Conservation (phyloP, 768 basidiomycete genomes). For the Russula olivacea region DNA sequence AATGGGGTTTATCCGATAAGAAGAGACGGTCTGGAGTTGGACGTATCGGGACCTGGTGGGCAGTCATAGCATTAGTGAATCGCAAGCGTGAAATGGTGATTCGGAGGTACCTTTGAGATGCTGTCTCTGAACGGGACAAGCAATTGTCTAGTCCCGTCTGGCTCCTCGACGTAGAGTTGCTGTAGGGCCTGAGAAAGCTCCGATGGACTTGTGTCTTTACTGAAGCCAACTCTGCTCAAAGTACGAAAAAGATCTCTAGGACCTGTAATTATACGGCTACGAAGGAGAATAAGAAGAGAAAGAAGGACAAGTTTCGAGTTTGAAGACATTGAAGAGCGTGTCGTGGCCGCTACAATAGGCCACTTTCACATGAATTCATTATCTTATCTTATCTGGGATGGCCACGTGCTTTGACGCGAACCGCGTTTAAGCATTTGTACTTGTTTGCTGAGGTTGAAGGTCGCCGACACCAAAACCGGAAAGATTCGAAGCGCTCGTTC, state of each 20-base stretch:
- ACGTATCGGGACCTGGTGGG: slow-evolving; percentile 37
- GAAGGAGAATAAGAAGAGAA: slow-evolving; percentile 12
- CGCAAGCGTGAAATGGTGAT: background rate
- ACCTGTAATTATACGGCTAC: slow-evolving; percentile 19
- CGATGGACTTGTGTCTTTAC: slow-evolving; percentile 26
- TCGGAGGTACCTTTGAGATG: slow-evolving; percentile 50
- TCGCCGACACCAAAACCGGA: slow-evolving; percentile 26
- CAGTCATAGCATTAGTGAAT: background rate
- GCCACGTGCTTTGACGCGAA: slow-evolving; percentile 36
- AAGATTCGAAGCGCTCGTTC: background rate
- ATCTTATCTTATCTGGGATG: slow-evolving; percentile 5
- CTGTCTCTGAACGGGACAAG: slow-evolving; percentile 60
- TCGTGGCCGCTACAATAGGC: no score
- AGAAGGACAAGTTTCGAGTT: slow-evolving; percentile 1
- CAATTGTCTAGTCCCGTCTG: slow-evolving; percentile 56
- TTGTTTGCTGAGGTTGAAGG: slow-evolving; percentile 37
- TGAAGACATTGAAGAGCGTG: background rate
- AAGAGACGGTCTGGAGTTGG: slow-evolving; percentile 49
- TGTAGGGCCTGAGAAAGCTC: slow-evolving; percentile 48
- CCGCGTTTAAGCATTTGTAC: slow-evolving; percentile 35
- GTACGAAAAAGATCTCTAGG: slow-evolving; percentile 17
- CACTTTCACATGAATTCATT: slow-evolving; percentile 2
- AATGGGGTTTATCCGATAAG: slow-evolving; percentile 46
- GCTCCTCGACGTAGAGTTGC: slow-evolving; percentile 55
- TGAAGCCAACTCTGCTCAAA: slow-evolving; percentile 1